Evolutionary conservation across 2,329 filamentous ascomycete species (phyloP), one percentile per base, ranked within the genome.

Genomic region (Boeremia lycopersici): DNA sequence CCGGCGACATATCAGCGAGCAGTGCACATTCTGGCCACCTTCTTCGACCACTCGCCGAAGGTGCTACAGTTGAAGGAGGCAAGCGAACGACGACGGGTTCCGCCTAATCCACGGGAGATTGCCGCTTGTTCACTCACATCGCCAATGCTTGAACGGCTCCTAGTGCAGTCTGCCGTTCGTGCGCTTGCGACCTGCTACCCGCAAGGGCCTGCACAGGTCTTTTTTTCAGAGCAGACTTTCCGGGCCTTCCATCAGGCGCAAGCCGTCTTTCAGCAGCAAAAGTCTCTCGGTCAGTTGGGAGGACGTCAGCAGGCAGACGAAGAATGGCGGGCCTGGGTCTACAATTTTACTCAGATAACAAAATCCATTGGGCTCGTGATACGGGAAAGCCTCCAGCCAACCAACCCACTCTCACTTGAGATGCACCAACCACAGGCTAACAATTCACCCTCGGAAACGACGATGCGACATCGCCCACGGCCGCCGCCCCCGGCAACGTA

Each of bases 51-150:
- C 42, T 73, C 64, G 4, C 23, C 25, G 2, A 44, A 57, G 11
- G 67, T 56, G 17, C 25, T 30, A 3, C 15, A 19, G 1, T 23
- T 73, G 13, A 62, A 36, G 43, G 10, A 25, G 2, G 19, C 6
- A 30, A 78, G 59, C 59, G 53, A 49, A 35, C 33, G 44, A 30
- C 67, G 54, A 61, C 57, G 59, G 2, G 83, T 79, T 60, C 86
- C 86, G 3, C 81, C 85, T 5, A 71, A 86, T n/a, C 78, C 84
- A 30, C 77, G 79, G 48, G 86, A 89, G 62, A 71, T 89, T 26
- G 68, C 78, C 4, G 65, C 69, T n/a, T 76, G 88, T 31, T 65
- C 69, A 6, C 68, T 87, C 11, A 68, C 66, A 7, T 88, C 86
- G 0, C 66, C 74, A 0, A 75, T 80, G 1, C 71, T 89, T 6